Evolutionary conservation across 139 green algal species (phyloP).

Genomic region (Tetraselmis striata): DNA sequence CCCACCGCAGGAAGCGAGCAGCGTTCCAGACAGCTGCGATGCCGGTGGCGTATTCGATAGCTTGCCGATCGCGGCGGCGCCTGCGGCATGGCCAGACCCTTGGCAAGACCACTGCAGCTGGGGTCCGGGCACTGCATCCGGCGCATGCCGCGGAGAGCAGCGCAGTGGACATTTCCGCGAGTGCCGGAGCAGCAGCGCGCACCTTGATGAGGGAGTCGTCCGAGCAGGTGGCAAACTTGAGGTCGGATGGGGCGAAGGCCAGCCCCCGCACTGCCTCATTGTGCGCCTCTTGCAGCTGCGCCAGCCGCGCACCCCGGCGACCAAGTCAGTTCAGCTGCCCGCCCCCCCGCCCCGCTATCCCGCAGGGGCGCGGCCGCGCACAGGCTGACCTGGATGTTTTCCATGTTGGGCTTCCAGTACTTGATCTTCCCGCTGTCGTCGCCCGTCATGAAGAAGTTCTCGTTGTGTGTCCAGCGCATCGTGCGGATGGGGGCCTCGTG

Average conservation of each 20-base stretch:
- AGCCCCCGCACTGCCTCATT: conserved; percentile 60
- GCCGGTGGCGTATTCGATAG: no score
- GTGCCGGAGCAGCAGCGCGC: not conserved
- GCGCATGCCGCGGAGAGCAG: no score
- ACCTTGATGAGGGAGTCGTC: conserved; percentile 79
- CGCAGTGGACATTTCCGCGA: no score
- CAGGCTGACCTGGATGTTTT: conserved; percentile 46
- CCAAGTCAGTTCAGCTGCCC: no score
- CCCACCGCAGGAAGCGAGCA: not conserved
- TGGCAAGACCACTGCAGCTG: no score
- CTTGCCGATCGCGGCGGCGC: no score
- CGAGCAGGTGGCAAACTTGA: conserved; percentile 80
- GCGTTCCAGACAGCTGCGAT: no score
- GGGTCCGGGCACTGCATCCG: no score
- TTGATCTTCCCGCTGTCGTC: conserved; percentile 72
- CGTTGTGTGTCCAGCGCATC: conserved; percentile 66
- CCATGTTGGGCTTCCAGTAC: conserved; percentile 72
- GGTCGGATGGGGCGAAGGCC: conserved; percentile 59
- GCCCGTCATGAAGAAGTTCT: conserved; percentile 67
- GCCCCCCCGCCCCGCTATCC: no score
- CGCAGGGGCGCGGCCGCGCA: no score
- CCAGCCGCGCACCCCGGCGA: no score
- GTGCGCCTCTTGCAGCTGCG: conserved; percentile 40
- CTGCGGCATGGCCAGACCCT: no score
- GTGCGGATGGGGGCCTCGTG: conserved; percentile 66